Evolutionary conservation across 192 early-diverging fungal genomes (phyloP), one percentile per base, ranked within the genome.

Genomic region (Backusella psychrophila): DNA sequence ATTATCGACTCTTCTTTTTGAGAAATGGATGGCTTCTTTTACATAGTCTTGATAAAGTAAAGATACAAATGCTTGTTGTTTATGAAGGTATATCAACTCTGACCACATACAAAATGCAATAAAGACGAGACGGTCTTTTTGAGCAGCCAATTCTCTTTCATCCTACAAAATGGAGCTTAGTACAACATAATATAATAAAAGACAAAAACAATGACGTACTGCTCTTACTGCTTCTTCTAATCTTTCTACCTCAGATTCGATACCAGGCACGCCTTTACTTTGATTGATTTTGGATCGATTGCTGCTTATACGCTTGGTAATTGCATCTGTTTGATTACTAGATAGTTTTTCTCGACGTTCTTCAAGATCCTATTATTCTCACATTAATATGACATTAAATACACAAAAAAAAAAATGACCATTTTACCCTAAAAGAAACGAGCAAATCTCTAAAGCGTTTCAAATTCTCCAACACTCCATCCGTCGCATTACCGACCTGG

Each of bases 371-470:
- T 69, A 56, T 56, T 59, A 39, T 39, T 33, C 31, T 33, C 2
- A 33, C 2, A 33, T 33, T 33, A 33, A 33, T 33, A 33, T 33
- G 31, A 33, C 31, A 33, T 33, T 33, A 33, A 33, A 33, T 39
- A 11, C 6, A n/a, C 6, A 52, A 52, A 19, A 4, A n/a, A 19
- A 52, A 52, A 19, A 1, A 53, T 9, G n/a, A n/a, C 5, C n/a
- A n/a, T 39, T 69, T 44, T 80, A 88, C 88, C 46, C 80, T 81
- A 52, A 86, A 82, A 6, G 90, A 88, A 15, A 89, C 84, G 26
- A 93, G 76, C 12, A 93, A 72, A 70, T 93, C 91, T n/a, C 91
- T 86, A 66, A 90, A 86, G 38, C 85, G 77, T 69, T 92, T 93
- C 44, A 93, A 56, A 81, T 78, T 85, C 66, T 93, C 91, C 5